These are phyloP conservation scores for Lantana camara DNA, from an alignment of 257 asterid genomes.

Conservation along the genomic window DNA sequence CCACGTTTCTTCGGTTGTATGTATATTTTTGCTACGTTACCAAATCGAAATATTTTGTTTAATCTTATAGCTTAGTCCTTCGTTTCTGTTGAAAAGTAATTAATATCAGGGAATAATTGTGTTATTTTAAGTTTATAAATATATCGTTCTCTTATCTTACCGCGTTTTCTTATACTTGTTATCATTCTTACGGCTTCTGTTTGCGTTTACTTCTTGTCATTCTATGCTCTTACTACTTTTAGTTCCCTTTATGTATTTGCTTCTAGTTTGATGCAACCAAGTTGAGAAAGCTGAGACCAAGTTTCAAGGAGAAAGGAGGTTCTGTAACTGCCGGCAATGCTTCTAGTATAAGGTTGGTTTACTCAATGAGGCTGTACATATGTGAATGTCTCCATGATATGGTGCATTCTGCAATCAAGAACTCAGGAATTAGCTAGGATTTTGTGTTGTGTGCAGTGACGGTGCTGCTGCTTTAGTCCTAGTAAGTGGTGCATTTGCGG, in stretches of 20 bases:
- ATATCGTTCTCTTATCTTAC: neutral
- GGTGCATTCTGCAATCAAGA: neutral
- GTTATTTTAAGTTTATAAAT: neutral
- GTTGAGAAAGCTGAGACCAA: constrained; percentile 81
- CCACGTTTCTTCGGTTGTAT: neutral
- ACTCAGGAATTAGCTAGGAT: neutral
- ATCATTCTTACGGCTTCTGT: neutral
- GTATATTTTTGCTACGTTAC: neutral
- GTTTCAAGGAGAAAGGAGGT: constrained; percentile 86
- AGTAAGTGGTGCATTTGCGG: constrained; percentile 81
- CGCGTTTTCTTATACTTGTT: no score
- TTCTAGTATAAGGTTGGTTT: constrained; percentile 78
- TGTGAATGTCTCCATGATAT: neutral
- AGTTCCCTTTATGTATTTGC: constrained; percentile 20
- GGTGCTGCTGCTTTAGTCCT: constrained; percentile 97
- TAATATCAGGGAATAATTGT: neutral
- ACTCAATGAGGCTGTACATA: constrained; percentile 27
- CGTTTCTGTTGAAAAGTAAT: neutral
- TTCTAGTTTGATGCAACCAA: constrained; percentile 81
- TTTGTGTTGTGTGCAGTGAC: constrained; percentile 53
- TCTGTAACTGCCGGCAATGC: constrained; percentile 98
- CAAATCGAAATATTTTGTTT: no score
- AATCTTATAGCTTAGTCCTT: neutral
- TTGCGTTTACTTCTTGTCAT: no score
- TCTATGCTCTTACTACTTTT: neutral